Base-by-base conservation (phyloP, 768 basidiomycete genomes). In the Lenzites betulinus region DNA sequence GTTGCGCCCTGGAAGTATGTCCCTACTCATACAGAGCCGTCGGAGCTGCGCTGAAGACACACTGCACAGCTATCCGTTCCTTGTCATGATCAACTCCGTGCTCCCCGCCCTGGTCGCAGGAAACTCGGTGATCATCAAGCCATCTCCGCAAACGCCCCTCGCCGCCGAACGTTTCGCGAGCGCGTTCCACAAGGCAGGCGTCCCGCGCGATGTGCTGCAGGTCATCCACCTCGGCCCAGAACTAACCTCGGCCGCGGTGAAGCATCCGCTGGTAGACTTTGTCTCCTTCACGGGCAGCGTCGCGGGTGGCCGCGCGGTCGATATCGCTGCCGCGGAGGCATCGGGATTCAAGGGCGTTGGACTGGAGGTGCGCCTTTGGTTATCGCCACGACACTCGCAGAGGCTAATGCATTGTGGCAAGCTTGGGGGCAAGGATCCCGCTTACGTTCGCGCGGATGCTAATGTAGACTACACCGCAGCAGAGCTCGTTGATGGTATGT, bases 351-450 rank as follows among this genome's bases (percentile, higher is more conserved):
- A 92, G 64, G 91, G 92, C 5, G 90, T 94, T 18, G 92, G 83
- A 0, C 79, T 97, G 33, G 95, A 97, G 81, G 90, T 89, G 67
- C 13, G 70, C 66, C 11, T 23, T 33, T 22, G 23, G 30, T 36
- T 3, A 15, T n/a, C n/a, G 2, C 22, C 16, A 28, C 11, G 6
- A 33, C 30, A 30, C 28, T 12, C 4, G 20, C 16, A 26, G 0
- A 3, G 7, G 22, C 39, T 26, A 23, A 47, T 22, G 15, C 2
- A 1, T 4, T 26, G 7, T 49, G 35, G 9, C 13, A 22, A 93
- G 90, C 85, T 99, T 16, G 97, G 97, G 1, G 97, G 97, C 1
- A 98, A 99, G 74, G 97, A 99, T 69, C 94, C 97, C 2, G 97
- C 96, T 2, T 99, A 98, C 69, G 95, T 99, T 7, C 79, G 94